Evolutionary conservation across 805 yeast species (phyloP), one percentile per base, ranked within the genome.

Genomic region (Starmerella khaoyaiensis): DNA sequence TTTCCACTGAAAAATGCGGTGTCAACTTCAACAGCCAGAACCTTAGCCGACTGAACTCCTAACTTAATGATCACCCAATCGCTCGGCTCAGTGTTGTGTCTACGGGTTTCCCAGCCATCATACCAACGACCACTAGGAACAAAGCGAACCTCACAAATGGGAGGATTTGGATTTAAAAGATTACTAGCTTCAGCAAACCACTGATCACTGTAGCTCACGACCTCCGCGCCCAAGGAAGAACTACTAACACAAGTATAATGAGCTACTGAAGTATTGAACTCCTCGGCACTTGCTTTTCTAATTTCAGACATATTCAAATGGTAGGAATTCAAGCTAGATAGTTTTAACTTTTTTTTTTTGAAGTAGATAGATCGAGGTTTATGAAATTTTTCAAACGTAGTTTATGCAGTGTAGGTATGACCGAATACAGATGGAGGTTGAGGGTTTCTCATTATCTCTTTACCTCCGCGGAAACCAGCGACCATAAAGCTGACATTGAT

Each of bases 81-180:
- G 28, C 79, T 79, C 38, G 73, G 82, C 38, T 66, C 80, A 1
- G 72, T 61, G 58, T 87, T 87, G 65, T 87, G 98, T 60, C 98
- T 71, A 56, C 96, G 69, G 10, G 97, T 87, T 60, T 87, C 97
- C 97, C 97, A 87, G 17, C 98, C 98, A 50, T 87, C 98, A 56
- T 82, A 87, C 95, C 96, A 87, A 4, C 94, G 94, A 35, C 97
- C 97, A 3, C 86, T 71, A 42, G 71, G 79, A 2, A 76, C 72
- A 58, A 83, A 86, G 50, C 71, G 68, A 21, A 84, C 78, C 50
- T 83, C 93, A 53, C 93, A 66, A 40, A 82, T 70, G 2, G 96
- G 94, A 3, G 76, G 69, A 31, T 67, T 68, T 26, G 94, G 86
- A 54, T 80, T 76, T 56, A 84, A 75, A 51, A 87, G 67, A 60